Evolutionary conservation across 2,329 filamentous ascomycete species (phyloP), one percentile per base, ranked within the genome.

Genomic region (Metarhizium anisopliae): DNA sequence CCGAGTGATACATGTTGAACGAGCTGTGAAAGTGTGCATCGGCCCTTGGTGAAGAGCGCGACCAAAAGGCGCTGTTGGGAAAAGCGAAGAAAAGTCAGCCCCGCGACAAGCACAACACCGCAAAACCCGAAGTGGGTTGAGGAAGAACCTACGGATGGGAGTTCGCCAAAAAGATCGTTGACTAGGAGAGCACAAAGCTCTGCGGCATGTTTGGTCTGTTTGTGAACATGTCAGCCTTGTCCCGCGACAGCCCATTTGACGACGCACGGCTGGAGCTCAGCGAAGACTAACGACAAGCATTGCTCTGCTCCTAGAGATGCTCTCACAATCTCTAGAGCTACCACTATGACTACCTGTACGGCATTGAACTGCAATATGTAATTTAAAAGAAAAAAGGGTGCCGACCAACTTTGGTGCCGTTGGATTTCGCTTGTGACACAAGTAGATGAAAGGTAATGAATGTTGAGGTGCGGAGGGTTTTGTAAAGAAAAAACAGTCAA

Each of bases 161-260:
- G 84, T 74, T 95, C 89, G 68, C 94, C 94, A 71, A 94, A 93
- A 58, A 89, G 80, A 69, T 96, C 91, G 68, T 91, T 85, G 60
- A 97, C 86, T 60, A 96, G 81, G 69, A 95, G 84, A 76, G 86
- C 83, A 77, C 90, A 96, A 68, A 97, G 89, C 82, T 96, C 90
- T 67, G 87, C 84, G 63, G 88, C 80, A 70, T 88, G 82, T 76
- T 90, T 84, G 59, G 83, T 84, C 83, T 86, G 60, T 20, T n/a
- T 58, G 52, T 47, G 51, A 25, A 54, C 51, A 47, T 55, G 62
- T 69, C 56, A 67, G 64, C 55, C 56, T 54, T 57, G 59, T 20
- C 11, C 20, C 20, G 58, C 61, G 56, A 55, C 55, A 18, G 45
- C 25, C 25, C 45, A 45, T 45, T 11, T 20, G 38, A 40, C 5